Conservation (phyloP, 2,329 filamentous ascomycete genomes). For the Colletotrichum cordylinicola region DNA sequence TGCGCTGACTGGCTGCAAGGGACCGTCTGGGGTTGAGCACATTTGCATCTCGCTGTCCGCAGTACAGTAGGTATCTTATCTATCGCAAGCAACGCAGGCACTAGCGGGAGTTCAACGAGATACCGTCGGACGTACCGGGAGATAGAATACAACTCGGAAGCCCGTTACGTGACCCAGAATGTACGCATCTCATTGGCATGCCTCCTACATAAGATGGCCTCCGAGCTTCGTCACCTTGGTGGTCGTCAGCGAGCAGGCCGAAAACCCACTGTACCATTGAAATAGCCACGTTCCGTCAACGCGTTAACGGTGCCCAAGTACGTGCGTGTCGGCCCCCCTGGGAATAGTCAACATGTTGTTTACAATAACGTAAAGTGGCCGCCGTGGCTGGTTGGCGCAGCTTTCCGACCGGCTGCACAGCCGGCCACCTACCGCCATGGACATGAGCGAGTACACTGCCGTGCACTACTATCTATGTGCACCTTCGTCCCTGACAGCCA, state of each 20-base stretch:
- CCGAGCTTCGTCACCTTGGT: too few species aligned
- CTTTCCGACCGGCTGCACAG: not conserved
- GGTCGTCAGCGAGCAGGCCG: too few species aligned
- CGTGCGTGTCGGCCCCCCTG: not conserved
- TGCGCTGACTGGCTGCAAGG: slow-evolving; percentile 13
- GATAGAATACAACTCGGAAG: not conserved
- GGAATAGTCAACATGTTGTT: not conserved
- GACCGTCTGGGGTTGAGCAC: slow-evolving; percentile 15
- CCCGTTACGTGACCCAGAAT: not conserved
- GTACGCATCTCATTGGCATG: not conserved
- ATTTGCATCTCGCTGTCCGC: not conserved
- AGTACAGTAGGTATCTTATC: not conserved
- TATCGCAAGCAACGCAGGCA: not conserved
- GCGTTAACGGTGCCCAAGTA: not conserved
- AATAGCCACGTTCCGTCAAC: not conserved
- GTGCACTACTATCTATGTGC: not conserved
- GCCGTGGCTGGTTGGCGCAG: not conserved
- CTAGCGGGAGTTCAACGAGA: not conserved
- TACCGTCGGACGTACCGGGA: not conserved
- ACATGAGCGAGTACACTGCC: too few species aligned
- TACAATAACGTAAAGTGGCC: not conserved
- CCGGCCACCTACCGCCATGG: not conserved
- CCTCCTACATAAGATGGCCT: not conserved
- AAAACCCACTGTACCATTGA: not conserved
- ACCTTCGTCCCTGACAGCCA: slow-evolving; percentile 3